These are phyloP conservation scores for Rhodotorula glutinis DNA, from an alignment of 1,284 basidiomycete genomes.

Conservation along the genomic window DNA sequence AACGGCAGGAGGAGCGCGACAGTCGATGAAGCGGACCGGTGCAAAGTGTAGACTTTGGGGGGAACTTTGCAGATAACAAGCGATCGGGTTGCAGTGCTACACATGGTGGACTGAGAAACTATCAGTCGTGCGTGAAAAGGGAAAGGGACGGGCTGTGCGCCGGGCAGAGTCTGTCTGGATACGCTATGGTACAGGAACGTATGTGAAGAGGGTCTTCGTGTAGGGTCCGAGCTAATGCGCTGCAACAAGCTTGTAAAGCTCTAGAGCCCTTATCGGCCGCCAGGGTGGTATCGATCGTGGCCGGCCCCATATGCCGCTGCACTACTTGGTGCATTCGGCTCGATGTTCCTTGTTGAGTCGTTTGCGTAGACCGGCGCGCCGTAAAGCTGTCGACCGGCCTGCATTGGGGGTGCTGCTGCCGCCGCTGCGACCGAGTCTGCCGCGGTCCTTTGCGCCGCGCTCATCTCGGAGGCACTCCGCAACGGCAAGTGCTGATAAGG, in stretches of 20 bases:
- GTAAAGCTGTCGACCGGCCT: not conserved
- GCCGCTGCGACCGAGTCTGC: not conserved
- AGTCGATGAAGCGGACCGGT: not conserved
- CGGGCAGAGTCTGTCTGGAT: not conserved
- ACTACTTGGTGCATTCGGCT: too few relatives aligned
- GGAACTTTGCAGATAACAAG: not conserved
- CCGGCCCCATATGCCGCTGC: too few relatives aligned
- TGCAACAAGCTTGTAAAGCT: too few relatives aligned
- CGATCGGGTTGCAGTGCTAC: not conserved
- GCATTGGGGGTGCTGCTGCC: not conserved
- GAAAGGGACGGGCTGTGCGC: not conserved
- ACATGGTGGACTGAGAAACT: not conserved
- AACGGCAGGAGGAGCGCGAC: not conserved
- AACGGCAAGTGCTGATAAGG: conserved; percentile 17
- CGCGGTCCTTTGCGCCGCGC: not conserved
- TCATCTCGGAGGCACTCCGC: conserved; percentile 18
- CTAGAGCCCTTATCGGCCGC: too few relatives aligned
- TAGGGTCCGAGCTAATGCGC: too few relatives aligned
- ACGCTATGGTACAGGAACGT: not conserved
- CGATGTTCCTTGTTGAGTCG: not conserved
- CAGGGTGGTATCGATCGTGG: too few relatives aligned
- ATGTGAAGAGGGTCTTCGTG: not conserved
- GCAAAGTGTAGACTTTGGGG: too few relatives aligned
- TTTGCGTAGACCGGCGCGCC: not conserved
- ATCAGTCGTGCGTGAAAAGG: not conserved